These are phyloP conservation scores for Cryptococcus sp. DNA, from an alignment of 1,284 basidiomycete species.

Conservation along the genomic window DNA sequence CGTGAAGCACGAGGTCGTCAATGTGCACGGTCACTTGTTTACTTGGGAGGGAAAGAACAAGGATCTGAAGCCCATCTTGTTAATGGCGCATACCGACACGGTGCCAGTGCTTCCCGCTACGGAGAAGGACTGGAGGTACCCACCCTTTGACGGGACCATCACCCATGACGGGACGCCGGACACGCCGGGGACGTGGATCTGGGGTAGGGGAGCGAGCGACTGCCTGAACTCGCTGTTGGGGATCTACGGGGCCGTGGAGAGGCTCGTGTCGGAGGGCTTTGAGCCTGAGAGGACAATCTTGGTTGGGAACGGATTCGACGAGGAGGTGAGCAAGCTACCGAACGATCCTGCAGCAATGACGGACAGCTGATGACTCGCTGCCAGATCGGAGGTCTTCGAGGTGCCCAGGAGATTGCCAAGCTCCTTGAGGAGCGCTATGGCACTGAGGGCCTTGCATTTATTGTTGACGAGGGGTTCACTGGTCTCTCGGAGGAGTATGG, in stretches of 20 bases:
- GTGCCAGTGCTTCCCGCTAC: slow-evolving; percentile 56
- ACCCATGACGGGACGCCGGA: slow-evolving; percentile 43
- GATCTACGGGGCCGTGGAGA: slow-evolving; percentile 53
- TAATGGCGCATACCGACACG: slow-evolving; percentile 54
- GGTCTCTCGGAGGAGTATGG: slow-evolving; percentile 47
- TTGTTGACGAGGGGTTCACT: slow-evolving; percentile 54
- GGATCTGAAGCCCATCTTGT: slow-evolving; percentile 47
- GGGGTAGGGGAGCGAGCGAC: slow-evolving; percentile 54
- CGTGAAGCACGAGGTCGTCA: slow-evolving; percentile 49
- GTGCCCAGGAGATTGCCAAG: slow-evolving; percentile 42
- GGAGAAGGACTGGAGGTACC: slow-evolving; percentile 52
- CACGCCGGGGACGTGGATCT: slow-evolving; percentile 52
- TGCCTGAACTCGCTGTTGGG: slow-evolving; percentile 53
- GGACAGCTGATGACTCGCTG: background rate
- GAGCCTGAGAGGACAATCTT: slow-evolving; percentile 52
- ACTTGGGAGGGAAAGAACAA: slow-evolving; percentile 51
- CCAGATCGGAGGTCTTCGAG: slow-evolving; percentile 47
- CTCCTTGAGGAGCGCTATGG: slow-evolving; percentile 49
- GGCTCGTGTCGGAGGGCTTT: slow-evolving; percentile 51
- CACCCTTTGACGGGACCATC: slow-evolving; percentile 54
- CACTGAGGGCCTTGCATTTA: slow-evolving; percentile 46
- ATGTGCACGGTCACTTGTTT: slow-evolving; percentile 50
- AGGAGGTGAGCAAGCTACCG: slow-evolving; percentile 47
- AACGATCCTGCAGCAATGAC: background rate
- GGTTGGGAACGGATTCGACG: slow-evolving; percentile 56